phyloP scores from a whole-genome alignment of 108 stramenopile species.

The Conticribra guillardii region DNA sequence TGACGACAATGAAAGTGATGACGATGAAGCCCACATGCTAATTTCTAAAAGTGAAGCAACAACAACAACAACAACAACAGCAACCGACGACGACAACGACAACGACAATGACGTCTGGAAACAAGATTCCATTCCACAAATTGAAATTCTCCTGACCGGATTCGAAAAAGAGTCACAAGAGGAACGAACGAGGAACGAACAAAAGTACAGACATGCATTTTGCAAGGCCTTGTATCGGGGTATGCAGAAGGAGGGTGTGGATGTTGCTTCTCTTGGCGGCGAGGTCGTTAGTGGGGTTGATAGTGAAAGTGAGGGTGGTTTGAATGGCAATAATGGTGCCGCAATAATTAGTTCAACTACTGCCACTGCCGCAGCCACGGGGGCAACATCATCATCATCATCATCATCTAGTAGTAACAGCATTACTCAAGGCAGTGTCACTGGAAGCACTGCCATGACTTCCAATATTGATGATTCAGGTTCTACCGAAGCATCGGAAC shows the following conservation, averaged over 20 bases:
- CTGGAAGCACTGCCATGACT: background rate
- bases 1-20: background rate
- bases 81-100: background rate
- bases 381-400: background rate
- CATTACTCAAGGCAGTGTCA: background rate
- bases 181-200: background rate
- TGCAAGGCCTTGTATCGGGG: background rate
- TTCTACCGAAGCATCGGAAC: too few relatives aligned
- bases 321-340: background rate
- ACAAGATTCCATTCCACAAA: too few relatives aligned
- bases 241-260: background rate
- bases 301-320: background rate
- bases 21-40: background rate
- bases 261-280: background rate
- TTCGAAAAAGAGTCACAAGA: background rate
- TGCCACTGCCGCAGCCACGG: background rate
- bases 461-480: too few relatives aligned
- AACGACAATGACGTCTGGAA: background rate
- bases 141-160: background rate
- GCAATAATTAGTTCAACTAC: background rate
- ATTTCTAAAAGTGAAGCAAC: background rate
- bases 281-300: background rate
- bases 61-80: background rate
- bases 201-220: background rate
- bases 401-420: background rate